A percentile compares a stretch with the other conserved stretches of the same genome.
Evolutionary conservation across 176 grass and related monocot genomes (phyloP).

Genomic region (Oryza glumipatula): DNA sequence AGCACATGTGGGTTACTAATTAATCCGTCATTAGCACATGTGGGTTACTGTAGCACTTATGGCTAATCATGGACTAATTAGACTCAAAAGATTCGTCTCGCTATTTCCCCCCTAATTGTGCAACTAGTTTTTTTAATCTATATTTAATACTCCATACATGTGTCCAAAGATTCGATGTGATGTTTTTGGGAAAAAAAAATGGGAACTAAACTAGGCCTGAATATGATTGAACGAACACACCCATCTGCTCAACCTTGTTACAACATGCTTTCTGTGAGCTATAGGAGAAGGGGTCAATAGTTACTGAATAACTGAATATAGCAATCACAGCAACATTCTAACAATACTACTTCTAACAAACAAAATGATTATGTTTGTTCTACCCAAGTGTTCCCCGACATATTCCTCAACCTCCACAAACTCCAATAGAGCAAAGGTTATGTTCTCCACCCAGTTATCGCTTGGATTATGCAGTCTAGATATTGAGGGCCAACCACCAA

Average conservation of each 20-base stretch:
- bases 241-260: not conserved
- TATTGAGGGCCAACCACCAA: not conserved
- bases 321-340: not conserved
- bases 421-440: not conserved
- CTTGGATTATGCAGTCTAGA: not conserved
- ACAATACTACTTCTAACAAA: not conserved
- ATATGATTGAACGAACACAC: not conserved
- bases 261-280: not conserved
- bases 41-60: too few relatives aligned
- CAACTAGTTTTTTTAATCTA: too few relatives aligned
- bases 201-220: too few relatives aligned
- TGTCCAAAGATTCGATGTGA: too few relatives aligned
- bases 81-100: too few relatives aligned
- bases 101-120: too few relatives aligned
- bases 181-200: too few relatives aligned
- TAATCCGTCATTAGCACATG: too few relatives aligned
- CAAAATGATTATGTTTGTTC: conserved; percentile 19
- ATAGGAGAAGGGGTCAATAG: too few relatives aligned
- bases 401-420: not conserved
- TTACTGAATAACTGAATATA: not conserved
- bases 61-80: too few relatives aligned
- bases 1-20: too few relatives aligned
- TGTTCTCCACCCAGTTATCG: not conserved
- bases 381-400: not conserved
- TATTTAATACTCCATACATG: too few relatives aligned